A percentile compares a stretch with the other conserved stretches of the same genome.
Evolutionary conservation across 1,284 basidiomycete genomes (phyloP).

Genomic region (Sporisorium graminicola): DNA sequence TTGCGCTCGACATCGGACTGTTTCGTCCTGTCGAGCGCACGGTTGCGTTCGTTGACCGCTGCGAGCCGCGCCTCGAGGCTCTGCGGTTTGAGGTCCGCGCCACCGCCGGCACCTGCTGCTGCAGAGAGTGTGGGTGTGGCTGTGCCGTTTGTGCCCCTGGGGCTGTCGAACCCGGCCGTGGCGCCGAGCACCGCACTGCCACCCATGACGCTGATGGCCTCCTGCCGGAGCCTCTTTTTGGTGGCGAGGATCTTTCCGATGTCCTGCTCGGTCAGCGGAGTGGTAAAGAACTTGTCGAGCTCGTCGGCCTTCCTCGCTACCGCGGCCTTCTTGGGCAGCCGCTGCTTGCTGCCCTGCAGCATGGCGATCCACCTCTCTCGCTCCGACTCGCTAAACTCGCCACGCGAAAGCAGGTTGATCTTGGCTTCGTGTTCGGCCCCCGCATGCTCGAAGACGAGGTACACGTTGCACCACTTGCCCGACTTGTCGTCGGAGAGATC

Average conservation of each 20-base stretch:
- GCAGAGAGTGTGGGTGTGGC: neutral
- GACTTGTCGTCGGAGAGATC: constrained; percentile 74
- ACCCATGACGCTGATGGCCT: constrained; percentile 41
- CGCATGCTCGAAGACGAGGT: constrained; percentile 49
- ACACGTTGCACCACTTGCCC: constrained; percentile 59
- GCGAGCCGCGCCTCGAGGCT: constrained; percentile 76
- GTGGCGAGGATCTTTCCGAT: constrained; percentile 50
- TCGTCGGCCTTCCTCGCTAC: constrained; percentile 49
- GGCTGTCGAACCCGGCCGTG: constrained; percentile 7
- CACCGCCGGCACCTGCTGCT: neutral
- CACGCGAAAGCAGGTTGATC: constrained; percentile 41
- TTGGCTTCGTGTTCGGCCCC: constrained; percentile 46
- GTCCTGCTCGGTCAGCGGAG: constrained; percentile 58
- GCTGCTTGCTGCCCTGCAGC: constrained; percentile 11
- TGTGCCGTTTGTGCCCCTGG: neutral
- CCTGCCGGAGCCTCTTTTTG: constrained; percentile 44
- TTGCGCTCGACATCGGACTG: constrained; percentile 80
- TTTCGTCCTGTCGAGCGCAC: constrained; percentile 81
- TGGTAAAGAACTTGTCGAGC: constrained; percentile 52
- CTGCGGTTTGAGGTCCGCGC: neutral
- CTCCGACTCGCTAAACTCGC: constrained; percentile 53
- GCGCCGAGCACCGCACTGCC: constrained; percentile 10
- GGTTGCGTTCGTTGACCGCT: constrained; percentile 87
- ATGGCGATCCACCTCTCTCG: constrained; percentile 54
- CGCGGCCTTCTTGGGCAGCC: constrained; percentile 32